These are phyloP conservation scores for Strigomonas culicis DNA, from an alignment of 208 protist genomes.

Conservation along the genomic window DNA sequence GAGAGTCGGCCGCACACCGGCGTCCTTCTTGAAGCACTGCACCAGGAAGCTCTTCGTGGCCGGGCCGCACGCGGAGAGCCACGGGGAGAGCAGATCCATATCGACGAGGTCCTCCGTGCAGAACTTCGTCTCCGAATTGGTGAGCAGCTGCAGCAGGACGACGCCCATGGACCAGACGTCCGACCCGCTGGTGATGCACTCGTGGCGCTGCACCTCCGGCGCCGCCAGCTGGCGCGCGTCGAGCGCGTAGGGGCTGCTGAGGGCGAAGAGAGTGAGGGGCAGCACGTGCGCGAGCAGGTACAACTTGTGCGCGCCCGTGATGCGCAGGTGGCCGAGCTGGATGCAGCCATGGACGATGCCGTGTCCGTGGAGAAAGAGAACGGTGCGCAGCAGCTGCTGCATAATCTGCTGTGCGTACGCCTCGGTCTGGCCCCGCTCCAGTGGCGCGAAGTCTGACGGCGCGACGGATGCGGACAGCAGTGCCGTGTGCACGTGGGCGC, in stretches of 20 bases:
- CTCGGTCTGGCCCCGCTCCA: slow-evolving; percentile 23
- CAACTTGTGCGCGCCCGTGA: slow-evolving; percentile 7
- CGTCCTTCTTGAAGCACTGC: slow-evolving; percentile 62
- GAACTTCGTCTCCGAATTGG: slow-evolving; percentile 24
- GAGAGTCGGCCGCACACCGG: slow-evolving; percentile 39
- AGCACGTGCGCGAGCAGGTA: slow-evolving; percentile 48
- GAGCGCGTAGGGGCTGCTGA: slow-evolving; percentile 22
- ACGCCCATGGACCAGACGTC: slow-evolving; percentile 80
- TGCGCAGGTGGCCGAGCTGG: slow-evolving; percentile 22
- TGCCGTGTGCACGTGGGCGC: slow-evolving; percentile 19
- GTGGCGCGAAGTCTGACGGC: slow-evolving; percentile 9
- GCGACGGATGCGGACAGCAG: slow-evolving; percentile 5
- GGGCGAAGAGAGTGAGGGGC: slow-evolving; percentile 61
- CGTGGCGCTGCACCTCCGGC: slow-evolving; percentile 56
- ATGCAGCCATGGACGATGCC: slow-evolving; percentile 61
- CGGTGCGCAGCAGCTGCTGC: slow-evolving; percentile 19
- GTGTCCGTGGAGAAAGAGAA: slow-evolving; percentile 40
- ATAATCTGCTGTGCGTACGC: slow-evolving; percentile 33
- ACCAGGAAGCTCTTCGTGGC: slow-evolving; percentile 44
- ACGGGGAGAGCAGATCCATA: slow-evolving; percentile 62
- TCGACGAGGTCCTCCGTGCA: slow-evolving; percentile 60
- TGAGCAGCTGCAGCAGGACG: slow-evolving; percentile 56
- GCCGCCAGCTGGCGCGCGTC: slow-evolving; percentile 38
- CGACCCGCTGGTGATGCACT: slow-evolving; percentile 41
- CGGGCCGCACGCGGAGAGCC: slow-evolving; percentile 32